Evolutionary conservation across 805 yeast species (phyloP), one percentile per base, ranked within the genome.

Genomic region (Wilhelminamyces savonicus): DNA sequence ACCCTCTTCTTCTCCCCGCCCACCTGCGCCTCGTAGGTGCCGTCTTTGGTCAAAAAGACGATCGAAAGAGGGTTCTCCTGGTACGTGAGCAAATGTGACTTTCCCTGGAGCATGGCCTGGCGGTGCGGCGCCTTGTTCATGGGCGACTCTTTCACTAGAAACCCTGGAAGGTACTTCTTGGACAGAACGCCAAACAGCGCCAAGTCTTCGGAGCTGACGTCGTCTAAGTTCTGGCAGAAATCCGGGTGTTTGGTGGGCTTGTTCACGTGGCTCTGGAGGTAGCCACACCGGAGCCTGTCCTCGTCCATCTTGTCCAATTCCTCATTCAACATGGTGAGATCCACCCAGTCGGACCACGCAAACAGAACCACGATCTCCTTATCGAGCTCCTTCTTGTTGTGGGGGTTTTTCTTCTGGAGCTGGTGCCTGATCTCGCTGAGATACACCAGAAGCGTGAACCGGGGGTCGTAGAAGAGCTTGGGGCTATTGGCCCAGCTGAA

Each of bases 331-430:
- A 55, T 52, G 6, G 64, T 57, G 52, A 71, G 53, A 34, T 72
- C 76, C 4, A 62, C 59, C 69, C 77, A 73, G 44, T 74, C 79
- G 33, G 58, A 59, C 79, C 78, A 74, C 39, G 71, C 72, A 50
- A 74, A 73, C 0, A 74, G 39, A 2, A 41, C 34, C 9, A 32
- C 34, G 7, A 41, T 46, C 7, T 27, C 8, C 13, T 30, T 25
- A 16, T 39, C 35, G 14, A 39, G 29, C n/a, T 25, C 13, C 43
- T 13, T n/a, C 42, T 39, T 20, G 26, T 28, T 34, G n/a, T 27
- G 13, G n/a, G 36, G 32, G 29, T 27, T 32, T 11, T 24, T 21
- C 16, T 20, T 19, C 13, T 10, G 16, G 13, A 22, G 19, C 20
- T 14, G 32, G 19, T 22, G 23, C 15, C 21, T 19, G 11, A 38